Conservation (phyloP, 2,329 filamentous ascomycete species). For the Aschersonia sp. region DNA sequence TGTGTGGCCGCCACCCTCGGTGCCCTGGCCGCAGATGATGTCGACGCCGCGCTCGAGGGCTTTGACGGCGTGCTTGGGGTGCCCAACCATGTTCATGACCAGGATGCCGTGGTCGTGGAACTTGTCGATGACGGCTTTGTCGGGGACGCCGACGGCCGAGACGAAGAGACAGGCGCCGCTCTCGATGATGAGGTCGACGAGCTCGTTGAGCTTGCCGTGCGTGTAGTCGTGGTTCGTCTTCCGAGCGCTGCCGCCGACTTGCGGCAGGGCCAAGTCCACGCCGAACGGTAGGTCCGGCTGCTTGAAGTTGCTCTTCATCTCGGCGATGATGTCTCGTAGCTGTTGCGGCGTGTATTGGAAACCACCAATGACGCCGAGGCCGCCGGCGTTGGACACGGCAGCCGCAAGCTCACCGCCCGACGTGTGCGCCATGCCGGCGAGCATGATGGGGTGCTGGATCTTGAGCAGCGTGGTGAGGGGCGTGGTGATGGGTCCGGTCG, state of each 20-base stretch:
- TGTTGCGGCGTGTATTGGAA: slow-evolving; percentile 60
- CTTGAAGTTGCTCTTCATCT: slow-evolving; percentile 63
- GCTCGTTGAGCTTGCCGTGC: slow-evolving; percentile 69
- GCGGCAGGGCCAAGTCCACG: slow-evolving; percentile 80
- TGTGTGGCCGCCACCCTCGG: slow-evolving; percentile 87
- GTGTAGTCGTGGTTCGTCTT: slow-evolving; percentile 97
- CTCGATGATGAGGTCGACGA: slow-evolving; percentile 74
- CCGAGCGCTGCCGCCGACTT: slow-evolving; percentile 69
- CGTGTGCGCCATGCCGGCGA: slow-evolving; percentile 86
- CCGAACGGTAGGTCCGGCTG: slow-evolving; percentile 67
- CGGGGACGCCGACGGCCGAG: slow-evolving; percentile 76
- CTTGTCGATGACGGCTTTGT: slow-evolving; percentile 53
- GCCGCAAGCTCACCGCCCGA: slow-evolving; percentile 67
- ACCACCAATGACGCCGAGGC: slow-evolving; percentile 61
- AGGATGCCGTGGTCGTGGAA: slow-evolving; percentile 69
- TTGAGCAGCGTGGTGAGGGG: slow-evolving; percentile 65
- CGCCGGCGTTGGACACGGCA: slow-evolving; percentile 78
- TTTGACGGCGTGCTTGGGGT: slow-evolving; percentile 81
- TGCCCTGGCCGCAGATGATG: slow-evolving; percentile 82
- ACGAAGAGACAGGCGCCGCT: slow-evolving; percentile 80
- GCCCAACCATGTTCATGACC: slow-evolving; percentile 96
- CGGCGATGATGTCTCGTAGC: slow-evolving; percentile 66
- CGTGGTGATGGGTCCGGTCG: slow-evolving; percentile 49
- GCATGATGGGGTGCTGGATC: slow-evolving; percentile 78
- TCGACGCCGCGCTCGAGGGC: slow-evolving; percentile 78